Conservation (phyloP, 495 filamentous ascomycete genomes). For the Geoglossum glabrum region DNA sequence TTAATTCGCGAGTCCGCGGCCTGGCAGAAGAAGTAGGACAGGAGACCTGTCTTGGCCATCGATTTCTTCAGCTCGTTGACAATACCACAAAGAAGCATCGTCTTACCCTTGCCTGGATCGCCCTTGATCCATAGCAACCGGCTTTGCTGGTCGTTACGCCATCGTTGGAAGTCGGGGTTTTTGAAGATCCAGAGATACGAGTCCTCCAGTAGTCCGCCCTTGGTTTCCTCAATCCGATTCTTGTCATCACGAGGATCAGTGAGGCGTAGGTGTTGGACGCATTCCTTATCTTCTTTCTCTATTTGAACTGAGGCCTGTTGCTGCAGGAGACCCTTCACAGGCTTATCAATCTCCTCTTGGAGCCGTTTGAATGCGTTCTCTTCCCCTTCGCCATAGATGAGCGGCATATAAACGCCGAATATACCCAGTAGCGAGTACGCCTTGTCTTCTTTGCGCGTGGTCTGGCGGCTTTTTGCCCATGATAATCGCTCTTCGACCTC, state of each 20-base stretch:
- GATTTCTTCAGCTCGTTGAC: constrained; percentile 18
- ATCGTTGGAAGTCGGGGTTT: constrained; percentile 19
- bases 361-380: no score
- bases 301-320: no score
- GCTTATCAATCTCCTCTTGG: not conserved
- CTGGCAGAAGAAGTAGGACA: constrained; percentile 31
- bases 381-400: no score
- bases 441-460: no score
- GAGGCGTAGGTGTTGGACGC: constrained; percentile 12
- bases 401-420: no score
- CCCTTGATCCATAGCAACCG: constrained; percentile 27
- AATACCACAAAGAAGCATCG: constrained; percentile 26
- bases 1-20: constrained; percentile 16
- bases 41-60: constrained; percentile 6
- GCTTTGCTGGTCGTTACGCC: constrained; percentile 13
- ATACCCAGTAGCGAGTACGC: not conserved
- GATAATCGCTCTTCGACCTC: no score
- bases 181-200: constrained; percentile 25
- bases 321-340: no score
- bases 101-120: constrained; percentile 10
- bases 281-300: constrained; percentile 7
- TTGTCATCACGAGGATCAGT: constrained; percentile 21
- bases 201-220: constrained; percentile 23
- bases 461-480: not conserved
- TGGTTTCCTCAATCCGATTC: constrained; percentile 18